Evolutionary conservation across 1,139 yeast genomes (phyloP), one percentile per base, ranked within the genome.

Genomic region (Chernovozyma sophiae-reginae): DNA sequence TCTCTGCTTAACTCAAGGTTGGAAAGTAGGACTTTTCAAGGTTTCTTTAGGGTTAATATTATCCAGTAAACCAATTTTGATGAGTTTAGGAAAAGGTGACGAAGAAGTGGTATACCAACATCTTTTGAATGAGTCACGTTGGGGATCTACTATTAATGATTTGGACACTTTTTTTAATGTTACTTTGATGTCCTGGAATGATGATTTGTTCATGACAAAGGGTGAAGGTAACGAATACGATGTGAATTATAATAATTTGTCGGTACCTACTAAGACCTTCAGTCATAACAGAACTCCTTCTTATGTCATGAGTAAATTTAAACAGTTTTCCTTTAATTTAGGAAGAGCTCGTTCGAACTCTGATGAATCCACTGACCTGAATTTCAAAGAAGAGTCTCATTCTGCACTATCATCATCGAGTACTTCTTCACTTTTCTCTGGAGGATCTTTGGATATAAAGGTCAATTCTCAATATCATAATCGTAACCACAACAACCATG

Each of bases 61-160:
- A 24, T 64, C 72, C 32, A 81, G 81, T 52, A 64, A 72, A 43
- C 69, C 71, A 6, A 61, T 74, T n/a, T 61, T 81, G 35, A 58
- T 75, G 65, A 60, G 67, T 18, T 66, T 79, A 39, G 63, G 60
- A 13, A 52, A 54, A 26, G 69, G 66, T 17, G 83, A 79, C 44
- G 80, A 78, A 43, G 87, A 80, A 49, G 76, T 78, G 18, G 65
- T 79, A 22, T 72, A 79, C 46, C 83, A 78, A 50, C 82, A 77
- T 42, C 62, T 81, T 42, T 63, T 81, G 37, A 78, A 81, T 33
- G 79, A 77, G 40, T 60, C 69, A 30, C 71, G 70, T 62, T 65
- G 77, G 65, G 81, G 81, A 19, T 55, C 60, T 30, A 71, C 76
- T 24, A 60, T 78, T 36, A 65, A 68, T 31, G 79, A 74, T 41